A percentile compares a stretch with the other conserved stretches of the same genome.
Evolutionary conservation across 208 protist species (phyloP).

Genomic region (Trichomonas gallinae): DNA sequence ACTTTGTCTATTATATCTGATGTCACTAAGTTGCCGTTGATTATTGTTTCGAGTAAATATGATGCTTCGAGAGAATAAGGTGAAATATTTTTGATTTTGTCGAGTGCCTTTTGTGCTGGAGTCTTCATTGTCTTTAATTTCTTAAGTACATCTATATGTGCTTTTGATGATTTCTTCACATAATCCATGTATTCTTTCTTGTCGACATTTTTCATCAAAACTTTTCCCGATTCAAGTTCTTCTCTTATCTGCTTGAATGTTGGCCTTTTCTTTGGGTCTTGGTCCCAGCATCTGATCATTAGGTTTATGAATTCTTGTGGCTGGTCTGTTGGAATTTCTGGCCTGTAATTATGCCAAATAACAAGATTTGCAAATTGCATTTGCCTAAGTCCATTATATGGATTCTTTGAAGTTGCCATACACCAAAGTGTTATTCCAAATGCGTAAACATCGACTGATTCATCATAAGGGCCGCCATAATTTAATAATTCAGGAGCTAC

Average conservation of each 20-base stretch:
- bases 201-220: background rate
- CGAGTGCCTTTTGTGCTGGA: background rate
- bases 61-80: background rate
- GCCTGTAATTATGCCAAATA: background rate
- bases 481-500: background rate
- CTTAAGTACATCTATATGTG: background rate
- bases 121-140: background rate
- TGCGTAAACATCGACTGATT: background rate
- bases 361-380: background rate
- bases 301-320: background rate
- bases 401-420: background rate
- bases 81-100: background rate
- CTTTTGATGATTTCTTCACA: background rate
- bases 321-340: background rate
- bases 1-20: background rate
- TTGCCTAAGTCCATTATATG: background rate
- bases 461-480: background rate
- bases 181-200: background rate
- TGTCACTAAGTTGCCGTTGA: background rate
- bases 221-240: background rate
- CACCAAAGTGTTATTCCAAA: background rate
- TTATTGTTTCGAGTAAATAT: background rate
- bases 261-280: background rate
- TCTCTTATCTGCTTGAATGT: background rate
- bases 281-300: background rate